Base-by-base conservation (phyloP, 169 alveolate genomes). In the Toxoplasma gondii region DNA sequence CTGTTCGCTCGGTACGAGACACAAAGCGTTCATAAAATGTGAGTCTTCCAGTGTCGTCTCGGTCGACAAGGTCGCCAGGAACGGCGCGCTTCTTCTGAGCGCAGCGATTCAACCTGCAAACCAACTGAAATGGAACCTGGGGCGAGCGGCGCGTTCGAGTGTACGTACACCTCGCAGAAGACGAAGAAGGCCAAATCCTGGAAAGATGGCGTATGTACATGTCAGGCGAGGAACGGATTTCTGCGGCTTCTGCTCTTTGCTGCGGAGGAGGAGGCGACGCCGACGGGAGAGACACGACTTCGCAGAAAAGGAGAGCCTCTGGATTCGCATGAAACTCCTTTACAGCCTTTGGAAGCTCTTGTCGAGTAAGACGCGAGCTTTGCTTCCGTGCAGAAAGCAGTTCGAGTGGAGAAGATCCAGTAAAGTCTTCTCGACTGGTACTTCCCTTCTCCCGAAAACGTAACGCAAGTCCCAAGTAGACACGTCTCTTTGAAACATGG, bases 111-210 rank as follows among this genome's bases (percentile, higher is more conserved):
- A 12, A 4, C 58, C 22, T 49, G 74, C 74, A 19, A 4, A 31
- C 7, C 22, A n/a, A 1, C 74, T 4, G 29, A 7, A 27, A 64
- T 64, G 74, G 74, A 64, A 31, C 74, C 74, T 27, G n/a, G 29
- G 31, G 2, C 86, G 39, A 17, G 86, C 39, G 12, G 86, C 43
- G 0, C 44, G n/a, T 82, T 82, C 90, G 93, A 74, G 84, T 93
- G 95, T 41, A 74, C 86, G 43, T 93, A 93, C 91, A 93, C 95
- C 0, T 80, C 95, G 45, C 95, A 93, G 95, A 93, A 93, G 80
- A 91, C 81, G 38, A 93, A 93, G 43, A 93, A 93, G 80, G 44
- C 34, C 86, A 93, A 93, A 81, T 69, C 91, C 0, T 93, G 95
- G 95, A 39, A 36, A 22, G 95, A 93, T 36, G 95, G 95, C 0